Base-by-base conservation (phyloP, 371 early-diverging fungal genomes). In the Rhizopus microsporus region DNA sequence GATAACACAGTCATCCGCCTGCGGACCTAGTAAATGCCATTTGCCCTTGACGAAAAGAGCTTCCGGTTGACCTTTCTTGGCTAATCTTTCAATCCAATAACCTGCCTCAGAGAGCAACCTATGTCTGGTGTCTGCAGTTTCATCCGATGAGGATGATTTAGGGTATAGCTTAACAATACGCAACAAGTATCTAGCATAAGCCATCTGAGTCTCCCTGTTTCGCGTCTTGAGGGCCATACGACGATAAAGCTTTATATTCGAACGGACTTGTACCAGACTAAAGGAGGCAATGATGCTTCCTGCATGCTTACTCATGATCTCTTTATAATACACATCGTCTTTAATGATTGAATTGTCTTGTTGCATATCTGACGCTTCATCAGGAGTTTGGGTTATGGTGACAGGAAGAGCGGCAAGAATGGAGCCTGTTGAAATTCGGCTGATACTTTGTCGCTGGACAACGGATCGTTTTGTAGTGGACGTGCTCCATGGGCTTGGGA, bases 141-240 rank as follows among this genome's bases (percentile, higher is more conserved):
- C 47, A 16, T 23, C 47, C 13, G 15, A 31, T 1, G 59, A 30
- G 7, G 38, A 15, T 16, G 59, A 45, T 3, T 33, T 32, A 8
- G 53, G 31, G 48, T 69, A 69, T 8, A 69, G 34, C 10, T 52
- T 56, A 1, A 68, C 59, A 42, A 85, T 74, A 39, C 81, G 77
- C 12, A 90, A 58, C 52, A 90, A 68, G 59, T 87, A 90, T 70
- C 87, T 86, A 7, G 89, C 88, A 64, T 85, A 90, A 32, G 88
- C 84, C 51, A 88, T 50, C 68, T 90, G 91, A 34, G 81, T 83
- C 9, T 82, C 67, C 29, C 72, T 67, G 56, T 88, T 84, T 53
- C 83, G 77, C n/a, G 88, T 88, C 66, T 89, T 88, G 66, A 72
- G 79, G 13, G 91, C 91, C 56, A 89, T 85, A 17, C 90, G 87